Evolutionary conservation across 2,329 filamentous ascomycete species (phyloP).

Genomic region (Botrytis sinoallii): DNA sequence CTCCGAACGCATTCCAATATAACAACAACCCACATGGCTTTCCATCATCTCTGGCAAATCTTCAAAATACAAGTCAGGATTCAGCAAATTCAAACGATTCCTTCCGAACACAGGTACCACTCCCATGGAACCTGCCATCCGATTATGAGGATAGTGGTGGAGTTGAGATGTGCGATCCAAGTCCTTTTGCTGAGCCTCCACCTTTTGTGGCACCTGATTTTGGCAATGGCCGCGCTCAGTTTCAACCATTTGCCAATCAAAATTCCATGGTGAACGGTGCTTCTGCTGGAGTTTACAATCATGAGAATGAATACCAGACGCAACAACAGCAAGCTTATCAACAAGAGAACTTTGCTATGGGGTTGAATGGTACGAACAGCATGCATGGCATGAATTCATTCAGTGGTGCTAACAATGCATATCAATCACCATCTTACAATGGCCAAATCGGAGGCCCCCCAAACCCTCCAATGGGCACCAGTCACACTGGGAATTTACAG

Average conservation of each 20-base stretch:
- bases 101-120: constrained; percentile 30
- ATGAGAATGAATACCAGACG: neutral
- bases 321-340: constrained; percentile 2
- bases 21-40: constrained; percentile 6
- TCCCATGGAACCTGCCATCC: constrained; percentile 26
- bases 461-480: neutral
- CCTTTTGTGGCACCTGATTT: constrained; percentile 20
- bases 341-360: neutral
- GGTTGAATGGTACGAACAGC: neutral
- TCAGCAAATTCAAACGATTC: constrained; percentile 24
- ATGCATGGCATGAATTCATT: constrained; percentile 1
- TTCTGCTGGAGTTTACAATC: neutral
- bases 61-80: constrained; percentile 7
- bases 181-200: constrained; percentile 7
- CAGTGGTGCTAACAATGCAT: constrained; percentile 1
- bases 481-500: neutral
- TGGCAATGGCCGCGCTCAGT: constrained; percentile 4
- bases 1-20: constrained; percentile 5
- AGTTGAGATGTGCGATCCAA: constrained; percentile 7
- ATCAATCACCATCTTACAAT: constrained; percentile 3
- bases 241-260: constrained; percentile 5
- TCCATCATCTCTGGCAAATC: neutral
- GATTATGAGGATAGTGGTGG: constrained; percentile 14
- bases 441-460: neutral
- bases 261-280: neutral